Evolutionary conservation across 2,329 filamentous ascomycete genomes (phyloP), one percentile per base, ranked within the genome.

Genomic region (Phaeoacremonium minimum): DNA sequence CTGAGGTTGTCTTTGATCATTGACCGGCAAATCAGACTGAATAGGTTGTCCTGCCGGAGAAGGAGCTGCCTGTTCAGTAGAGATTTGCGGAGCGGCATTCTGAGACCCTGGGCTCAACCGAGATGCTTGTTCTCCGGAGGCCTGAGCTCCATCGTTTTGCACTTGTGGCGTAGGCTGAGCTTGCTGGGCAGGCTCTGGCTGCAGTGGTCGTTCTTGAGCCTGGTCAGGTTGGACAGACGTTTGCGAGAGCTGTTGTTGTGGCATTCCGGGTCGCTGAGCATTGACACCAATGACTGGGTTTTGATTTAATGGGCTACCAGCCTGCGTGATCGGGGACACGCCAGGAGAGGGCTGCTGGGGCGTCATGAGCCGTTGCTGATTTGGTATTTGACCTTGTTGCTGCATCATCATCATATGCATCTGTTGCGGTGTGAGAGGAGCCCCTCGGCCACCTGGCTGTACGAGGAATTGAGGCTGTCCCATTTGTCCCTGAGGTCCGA

Each of bases 191-290:
- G 22, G 22, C 9, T n/a, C 22, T 26, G n/a, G 22, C 22, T 26
- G 22, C 22, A 9, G 22, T 26, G 22, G n/a, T 26, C 9, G 22
- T 26, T 26, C 9, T n/a, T 26, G 22, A 9, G 9, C 18, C 8
- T 31, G 31, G 5, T 9, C 22, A 26, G 22, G 22, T 26, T 9
- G 22, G 9, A 26, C 22, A 26, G 14, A 18, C 28, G 36, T 19
- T 16, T 44, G 40, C 14, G 35, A 37, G 14, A 30, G 37, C 7
- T 18, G 22, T 18, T 46, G 48, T 33, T 46, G 49, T 12, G 43
- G 16, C 7, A 20, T 40, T 15, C 40, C 43, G 22, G 26, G 36
- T 34, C 36, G 34, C 15, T 29, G 36, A 15, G 17, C 28, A 14
- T n/a, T 22, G 18, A 14, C 15, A 14, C 20, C 33, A 20, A 31